A percentile compares a stretch with the other conserved stretches of the same genome.
Conservation (phyloP, 2,329 filamentous ascomycete genomes). For the Cadophora sp. region DNA sequence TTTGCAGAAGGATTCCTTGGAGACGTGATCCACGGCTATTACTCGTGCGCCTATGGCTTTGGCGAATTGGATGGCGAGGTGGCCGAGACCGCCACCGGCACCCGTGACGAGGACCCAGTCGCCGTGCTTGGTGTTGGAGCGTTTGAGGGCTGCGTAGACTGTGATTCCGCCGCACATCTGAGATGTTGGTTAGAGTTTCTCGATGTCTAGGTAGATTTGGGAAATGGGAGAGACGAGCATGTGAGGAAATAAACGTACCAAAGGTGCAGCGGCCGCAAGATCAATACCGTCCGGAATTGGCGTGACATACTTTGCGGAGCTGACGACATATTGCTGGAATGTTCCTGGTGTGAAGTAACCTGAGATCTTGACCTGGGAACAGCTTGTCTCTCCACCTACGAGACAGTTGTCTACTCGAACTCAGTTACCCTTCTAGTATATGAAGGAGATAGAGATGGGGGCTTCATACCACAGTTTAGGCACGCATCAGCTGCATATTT, state of each 20-base stretch:
- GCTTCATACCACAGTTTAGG: conserved; percentile 50
- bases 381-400: conserved; percentile 64
- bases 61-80: conserved; percentile 62
- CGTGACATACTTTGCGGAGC: conserved; percentile 62
- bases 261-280: conserved; percentile 64
- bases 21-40: conserved; percentile 66
- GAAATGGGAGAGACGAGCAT: too few species aligned
- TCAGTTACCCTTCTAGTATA: neutral
- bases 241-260: neutral
- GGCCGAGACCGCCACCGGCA: conserved; percentile 65
- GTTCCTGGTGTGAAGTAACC: conserved; percentile 62
- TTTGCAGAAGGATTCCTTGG: conserved; percentile 58
- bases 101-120: conserved; percentile 58
- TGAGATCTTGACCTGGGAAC: conserved; percentile 61
- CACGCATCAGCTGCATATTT: conserved; percentile 64
- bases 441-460: neutral
- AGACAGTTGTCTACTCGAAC: conserved; percentile 46
- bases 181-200: neutral
- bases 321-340: conserved; percentile 50
- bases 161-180: conserved; percentile 68
- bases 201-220: too few species aligned
- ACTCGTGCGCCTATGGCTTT: conserved; percentile 64
- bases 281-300: conserved; percentile 59
- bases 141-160: conserved; percentile 66
- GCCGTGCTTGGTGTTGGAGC: conserved; percentile 54